A percentile compares a stretch with the other conserved stretches of the same genome.
These are phyloP conservation scores for Auricularia sp. DNA, from an alignment of 768 basidiomycete species.

Conservation along the genomic window DNA sequence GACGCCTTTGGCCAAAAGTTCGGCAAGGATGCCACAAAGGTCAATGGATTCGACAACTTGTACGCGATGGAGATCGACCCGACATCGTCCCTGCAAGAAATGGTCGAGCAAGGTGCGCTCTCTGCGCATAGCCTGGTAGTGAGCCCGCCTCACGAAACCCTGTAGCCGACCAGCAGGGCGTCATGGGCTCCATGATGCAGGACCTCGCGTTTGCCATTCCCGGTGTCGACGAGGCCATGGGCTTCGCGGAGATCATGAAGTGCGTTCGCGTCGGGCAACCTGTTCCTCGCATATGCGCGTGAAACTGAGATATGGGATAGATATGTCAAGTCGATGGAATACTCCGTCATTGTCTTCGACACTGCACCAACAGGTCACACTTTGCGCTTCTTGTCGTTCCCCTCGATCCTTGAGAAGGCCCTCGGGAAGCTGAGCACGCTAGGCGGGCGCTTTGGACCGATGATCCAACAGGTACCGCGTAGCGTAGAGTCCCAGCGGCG, in stretches of 20 bases:
- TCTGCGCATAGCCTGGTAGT: slow-evolving; percentile 1
- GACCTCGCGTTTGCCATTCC: slow-evolving; percentile 98
- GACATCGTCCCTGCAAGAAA: slow-evolving; percentile 93
- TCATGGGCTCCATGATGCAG: slow-evolving; percentile 99
- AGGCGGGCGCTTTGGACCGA: slow-evolving; percentile 92
- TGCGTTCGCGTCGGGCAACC: slow-evolving; percentile 27
- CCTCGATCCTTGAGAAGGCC: slow-evolving; percentile 93
- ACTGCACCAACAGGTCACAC: slow-evolving; percentile 99
- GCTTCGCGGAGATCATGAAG: slow-evolving; percentile 99
- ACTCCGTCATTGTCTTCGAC: slow-evolving; percentile 99
- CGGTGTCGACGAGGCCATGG: slow-evolving; percentile 99
- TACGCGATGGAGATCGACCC: slow-evolving; percentile 99
- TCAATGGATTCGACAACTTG: slow-evolving; percentile 94
- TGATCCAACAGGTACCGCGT: slow-evolving; percentile 69
- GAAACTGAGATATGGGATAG: slow-evolving; percentile 29
- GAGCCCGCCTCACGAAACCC: not conserved
- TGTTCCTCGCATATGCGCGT: not conserved
- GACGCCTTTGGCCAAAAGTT: slow-evolving; percentile 99
- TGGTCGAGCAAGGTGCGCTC: slow-evolving; percentile 87
- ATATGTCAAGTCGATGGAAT: slow-evolving; percentile 99
- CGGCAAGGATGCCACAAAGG: slow-evolving; percentile 96
- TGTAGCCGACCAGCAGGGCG: slow-evolving; percentile 75
- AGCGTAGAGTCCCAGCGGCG: not conserved
- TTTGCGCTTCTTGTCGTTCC: slow-evolving; percentile 97
- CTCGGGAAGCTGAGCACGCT: slow-evolving; percentile 87